Base-by-base conservation (phyloP, 2,329 filamentous ascomycete genomes). In the Penicillium sp. region DNA sequence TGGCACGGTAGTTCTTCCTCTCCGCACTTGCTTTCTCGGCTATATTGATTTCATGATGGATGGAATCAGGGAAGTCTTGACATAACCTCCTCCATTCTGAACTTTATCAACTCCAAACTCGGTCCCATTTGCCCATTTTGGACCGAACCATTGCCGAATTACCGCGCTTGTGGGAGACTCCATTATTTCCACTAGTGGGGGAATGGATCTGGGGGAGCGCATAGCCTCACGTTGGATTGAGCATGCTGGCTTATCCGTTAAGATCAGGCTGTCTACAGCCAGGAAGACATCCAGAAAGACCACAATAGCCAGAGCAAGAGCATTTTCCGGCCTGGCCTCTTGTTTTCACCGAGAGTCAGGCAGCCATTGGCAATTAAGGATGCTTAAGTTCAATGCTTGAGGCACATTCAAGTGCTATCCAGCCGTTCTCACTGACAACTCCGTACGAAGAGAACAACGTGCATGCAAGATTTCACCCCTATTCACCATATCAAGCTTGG, bases 41-140 rank as follows among this genome's bases (percentile, higher is more conserved):
- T 35, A 49, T 35, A 35, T 20, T n/a, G 3, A 35, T 35, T 31
- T 31, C 15, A 47, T 47, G 43, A 47, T 47, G 31, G 43, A 47
- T 47, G 25, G 43, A 31, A 31, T 31, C 15, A 15, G 5, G 41
- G 20, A 43, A 43, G 2, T 43, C 5, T 22, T 12, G 22, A 22
- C 41, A 43, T 43, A 17, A 42, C 6, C 20, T 20, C 20, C 14
- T 12, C 20, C 3, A 10, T 31, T 6, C 31, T 31, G 22, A 14
- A 25, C 43, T 17, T 11, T 7, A 25, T 17, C 25, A 8, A 8
- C 43, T 31, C 43, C 25, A 31, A n/a, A 34, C 12, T 34, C 15
- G 15, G 45, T 31, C 42, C 20, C 56, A 14, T 54, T 56, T 41
- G 14, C 56, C 58, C 45, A 34, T 48, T 53, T 47, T 38, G 22